phyloP scores from a whole-genome alignment of 441 rosid species.

The Codiaeum variegatum region DNA sequence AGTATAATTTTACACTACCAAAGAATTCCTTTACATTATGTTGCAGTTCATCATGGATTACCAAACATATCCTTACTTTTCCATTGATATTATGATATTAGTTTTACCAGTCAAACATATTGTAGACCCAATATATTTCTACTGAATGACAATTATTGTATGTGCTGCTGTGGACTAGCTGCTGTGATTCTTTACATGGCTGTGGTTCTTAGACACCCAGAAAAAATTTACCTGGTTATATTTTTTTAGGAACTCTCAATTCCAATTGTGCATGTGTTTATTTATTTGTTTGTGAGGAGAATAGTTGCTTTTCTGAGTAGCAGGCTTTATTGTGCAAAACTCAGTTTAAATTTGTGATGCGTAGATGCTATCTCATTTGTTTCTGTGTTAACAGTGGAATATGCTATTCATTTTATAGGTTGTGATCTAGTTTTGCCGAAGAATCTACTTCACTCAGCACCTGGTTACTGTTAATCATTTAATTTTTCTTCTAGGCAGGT shows the following conservation, averaged over 20 bases:
- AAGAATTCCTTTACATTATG: no score
- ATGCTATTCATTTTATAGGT: not conserved
- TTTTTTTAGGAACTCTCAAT: not conserved
- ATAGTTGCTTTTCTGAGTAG: not conserved
- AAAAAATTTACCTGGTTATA: not conserved
- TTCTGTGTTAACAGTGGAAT: not conserved
- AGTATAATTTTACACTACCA: no score
- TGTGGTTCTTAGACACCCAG: not conserved
- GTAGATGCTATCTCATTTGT: not conserved
- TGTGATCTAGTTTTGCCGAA: not conserved
- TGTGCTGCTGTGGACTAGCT: not conserved
- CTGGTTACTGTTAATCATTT: constrained; percentile 1
- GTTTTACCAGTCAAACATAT: not conserved
- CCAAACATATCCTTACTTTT: not conserved
- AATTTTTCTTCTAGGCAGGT: constrained; percentile 57
- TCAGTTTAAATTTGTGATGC: not conserved
- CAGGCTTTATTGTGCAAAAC: not conserved
- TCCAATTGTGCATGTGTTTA: not conserved
- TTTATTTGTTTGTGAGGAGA: constrained; percentile 1
- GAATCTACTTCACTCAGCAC: not conserved
- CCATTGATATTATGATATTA: not conserved
- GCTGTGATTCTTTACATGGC: not conserved
- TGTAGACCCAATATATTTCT: not conserved
- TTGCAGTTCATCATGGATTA: no score
- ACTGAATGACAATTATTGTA: not conserved